These are phyloP conservation scores for Anisodus acutangulus DNA, from an alignment of 257 asterid species.

Conservation along the genomic window DNA sequence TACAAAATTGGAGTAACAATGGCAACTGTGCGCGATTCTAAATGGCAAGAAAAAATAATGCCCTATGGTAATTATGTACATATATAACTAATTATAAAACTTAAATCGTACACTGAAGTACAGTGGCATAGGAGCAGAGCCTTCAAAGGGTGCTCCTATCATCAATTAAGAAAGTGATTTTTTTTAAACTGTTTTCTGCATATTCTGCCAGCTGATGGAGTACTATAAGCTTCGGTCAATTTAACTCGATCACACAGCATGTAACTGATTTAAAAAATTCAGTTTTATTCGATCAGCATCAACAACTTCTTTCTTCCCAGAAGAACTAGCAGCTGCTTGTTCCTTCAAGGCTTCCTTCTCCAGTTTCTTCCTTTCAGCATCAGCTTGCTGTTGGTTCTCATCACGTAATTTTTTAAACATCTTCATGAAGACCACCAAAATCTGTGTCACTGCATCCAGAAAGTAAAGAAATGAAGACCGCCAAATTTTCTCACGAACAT, in stretches of 20 bases:
- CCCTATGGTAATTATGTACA: slow-evolving; percentile 23
- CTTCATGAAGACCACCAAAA: slow-evolving; percentile 78
- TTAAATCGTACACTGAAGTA: background rate
- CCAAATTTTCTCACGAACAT: background rate
- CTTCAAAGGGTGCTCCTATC: background rate
- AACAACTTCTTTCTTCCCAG: slow-evolving; percentile 77
- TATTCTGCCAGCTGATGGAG: background rate
- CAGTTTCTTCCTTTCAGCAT: slow-evolving; percentile 87
- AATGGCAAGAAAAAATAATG: background rate
- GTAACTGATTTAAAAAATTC: slow-evolving; percentile 11
- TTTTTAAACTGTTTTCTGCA: background rate
- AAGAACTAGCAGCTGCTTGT: slow-evolving; percentile 69
- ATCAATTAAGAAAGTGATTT: background rate
- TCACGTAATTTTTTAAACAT: slow-evolving; percentile 83
- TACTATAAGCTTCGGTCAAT: background rate
- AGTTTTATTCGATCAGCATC: slow-evolving; percentile 57
- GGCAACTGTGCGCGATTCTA: background rate
- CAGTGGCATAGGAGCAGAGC: background rate
- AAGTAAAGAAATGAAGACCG: slow-evolving; percentile 26
- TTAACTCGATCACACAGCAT: slow-evolving; percentile 18
- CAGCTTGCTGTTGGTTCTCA: slow-evolving; percentile 82
- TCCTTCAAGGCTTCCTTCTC: slow-evolving; percentile 94
- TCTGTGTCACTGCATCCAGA: slow-evolving; percentile 79
- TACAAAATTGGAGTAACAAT: background rate
- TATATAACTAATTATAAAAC: background rate